A percentile compares a stretch with the other conserved stretches of the same genome.
Evolutionary conservation across 2,329 filamentous ascomycete genomes (phyloP).

Genomic region (Ceratocystis diversiconidia): DNA sequence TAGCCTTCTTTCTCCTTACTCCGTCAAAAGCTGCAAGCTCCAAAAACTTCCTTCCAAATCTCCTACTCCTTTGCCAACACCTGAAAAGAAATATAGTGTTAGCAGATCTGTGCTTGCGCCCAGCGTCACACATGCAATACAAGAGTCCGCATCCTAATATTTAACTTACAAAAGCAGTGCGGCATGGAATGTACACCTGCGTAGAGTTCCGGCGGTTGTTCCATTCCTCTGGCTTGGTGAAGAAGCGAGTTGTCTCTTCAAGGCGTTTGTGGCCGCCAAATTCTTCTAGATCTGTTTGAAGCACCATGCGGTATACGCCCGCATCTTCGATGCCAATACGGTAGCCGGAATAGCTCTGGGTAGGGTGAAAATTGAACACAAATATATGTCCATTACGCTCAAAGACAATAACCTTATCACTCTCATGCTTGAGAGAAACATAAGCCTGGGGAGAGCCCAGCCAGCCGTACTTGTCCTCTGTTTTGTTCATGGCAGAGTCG

Average conservation of each 20-base stretch:
- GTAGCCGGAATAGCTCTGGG: slow-evolving; percentile 78
- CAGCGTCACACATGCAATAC: background rate
- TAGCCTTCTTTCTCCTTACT: background rate
- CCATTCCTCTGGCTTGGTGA: slow-evolving; percentile 83
- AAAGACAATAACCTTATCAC: slow-evolving; percentile 89
- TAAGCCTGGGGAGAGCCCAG: slow-evolving; percentile 74
- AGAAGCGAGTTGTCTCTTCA: slow-evolving; percentile 70
- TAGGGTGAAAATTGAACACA: slow-evolving; percentile 91
- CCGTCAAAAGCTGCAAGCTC: background rate
- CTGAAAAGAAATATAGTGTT: slow-evolving; percentile 4
- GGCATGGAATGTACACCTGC: slow-evolving; percentile 76
- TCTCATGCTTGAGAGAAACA: slow-evolving; percentile 84
- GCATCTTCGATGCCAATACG: slow-evolving; percentile 72
- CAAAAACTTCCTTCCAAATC: background rate
- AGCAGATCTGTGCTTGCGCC: background rate
- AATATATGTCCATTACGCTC: slow-evolving; percentile 82
- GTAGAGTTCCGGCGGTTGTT: slow-evolving; percentile 81
- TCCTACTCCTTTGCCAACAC: slow-evolving; percentile 12
- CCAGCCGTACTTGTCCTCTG: slow-evolving; percentile 85
- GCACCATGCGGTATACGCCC: slow-evolving; percentile 74
- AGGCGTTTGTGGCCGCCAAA: slow-evolving; percentile 72
- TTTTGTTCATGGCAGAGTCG: slow-evolving; percentile 78
- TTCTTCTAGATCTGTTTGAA: slow-evolving; percentile 63
- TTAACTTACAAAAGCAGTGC: slow-evolving; percentile 62
- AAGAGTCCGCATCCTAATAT: background rate